Base-by-base conservation (phyloP, 352 stramenopile species). In the Phytophthora fragariae region DNA sequence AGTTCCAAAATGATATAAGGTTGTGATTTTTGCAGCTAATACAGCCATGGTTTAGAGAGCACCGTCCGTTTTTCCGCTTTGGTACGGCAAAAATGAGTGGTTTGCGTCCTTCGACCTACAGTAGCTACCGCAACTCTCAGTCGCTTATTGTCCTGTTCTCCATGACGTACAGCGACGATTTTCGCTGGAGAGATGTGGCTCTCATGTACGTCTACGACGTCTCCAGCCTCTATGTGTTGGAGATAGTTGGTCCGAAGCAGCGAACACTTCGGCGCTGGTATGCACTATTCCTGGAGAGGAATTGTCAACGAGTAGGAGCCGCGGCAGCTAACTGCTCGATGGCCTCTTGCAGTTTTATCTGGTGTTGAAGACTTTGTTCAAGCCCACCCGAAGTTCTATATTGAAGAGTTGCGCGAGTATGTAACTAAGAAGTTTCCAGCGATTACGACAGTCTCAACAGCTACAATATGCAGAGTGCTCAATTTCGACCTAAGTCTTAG, bases 191-290 rank as follows among this genome's bases (percentile, higher is more conserved):
- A 35, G 62, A 39, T 15, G 52, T 68, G 1, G 50, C 33, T 4
- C n/a, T 62, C 0, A n/a, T 57, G 8, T 57, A 72, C 50, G 37
- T 72, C 9, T 66, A 66, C n/a, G 19, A 31, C 10, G 14, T 72
- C 3, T 12, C 49, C 24, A 11, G 27, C 53, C 17, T n/a, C 8
- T 17, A 62, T 47, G 65, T 57, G 5, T 61, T 37, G 0, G 37
- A 65, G 37, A 24, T 72, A 0, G 11, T 67, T 46, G 57, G 57
- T 0, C 65, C 65, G 1, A 57, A 66, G 12, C 14, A 52, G 19
- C 5, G 57, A 14, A 63, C 57, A 4, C 21, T 72, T 58, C 39
- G 57, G 2, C 57, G 57, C 0, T 67, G 57, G 50, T 58, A 66
- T 15, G 7, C 27, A 0, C 49, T 66, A n/a, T 72, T 72, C 12